These are phyloP conservation scores for Polyplosphaeria fusca DNA, from an alignment of 495 filamentous ascomycete species.

Conservation along the genomic window DNA sequence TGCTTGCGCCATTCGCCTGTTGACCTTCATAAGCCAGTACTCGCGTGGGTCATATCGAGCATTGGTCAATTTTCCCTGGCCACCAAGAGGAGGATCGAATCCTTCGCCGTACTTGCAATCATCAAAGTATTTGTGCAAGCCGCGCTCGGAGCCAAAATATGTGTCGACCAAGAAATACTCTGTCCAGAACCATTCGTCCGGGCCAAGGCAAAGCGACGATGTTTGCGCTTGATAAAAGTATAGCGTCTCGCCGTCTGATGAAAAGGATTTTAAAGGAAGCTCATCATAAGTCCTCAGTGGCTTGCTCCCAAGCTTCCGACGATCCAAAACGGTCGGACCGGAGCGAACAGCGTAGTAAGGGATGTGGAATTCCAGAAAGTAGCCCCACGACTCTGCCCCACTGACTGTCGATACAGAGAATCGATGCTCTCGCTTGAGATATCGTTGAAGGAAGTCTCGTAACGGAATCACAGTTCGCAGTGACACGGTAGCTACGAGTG, in stretches of 20 bases:
- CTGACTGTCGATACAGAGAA: background rate
- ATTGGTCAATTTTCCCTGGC: conserved; percentile 1
- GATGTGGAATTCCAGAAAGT: conserved; percentile 15
- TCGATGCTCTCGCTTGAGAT: background rate
- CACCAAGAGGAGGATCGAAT: conserved; percentile 15
- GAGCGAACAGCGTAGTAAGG: conserved; percentile 9
- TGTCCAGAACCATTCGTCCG: conserved; percentile 14
- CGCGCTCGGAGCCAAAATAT: conserved; percentile 11
- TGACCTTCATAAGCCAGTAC: conserved; percentile 4
- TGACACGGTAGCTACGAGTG: conserved; percentile 3
- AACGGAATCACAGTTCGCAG: background rate
- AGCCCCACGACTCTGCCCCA: conserved; percentile 3
- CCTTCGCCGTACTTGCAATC: conserved; percentile 1
- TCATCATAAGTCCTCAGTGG: background rate
- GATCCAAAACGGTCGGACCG: background rate
- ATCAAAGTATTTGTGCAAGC: background rate
- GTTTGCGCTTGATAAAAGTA: conserved; percentile 12
- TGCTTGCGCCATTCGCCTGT: conserved; percentile 6
- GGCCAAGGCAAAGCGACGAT: conserved; percentile 7
- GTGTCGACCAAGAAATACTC: conserved; percentile 12
- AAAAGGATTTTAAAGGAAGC: conserved; percentile 1
- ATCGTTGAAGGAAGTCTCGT: conserved; percentile 6
- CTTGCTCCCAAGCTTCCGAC: background rate
- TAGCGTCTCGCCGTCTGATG: background rate
- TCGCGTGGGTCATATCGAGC: conserved; percentile 5